These are phyloP conservation scores for Astrephomene gubernaculifera DNA, from an alignment of 139 green algal genomes.

Conservation along the genomic window DNA sequence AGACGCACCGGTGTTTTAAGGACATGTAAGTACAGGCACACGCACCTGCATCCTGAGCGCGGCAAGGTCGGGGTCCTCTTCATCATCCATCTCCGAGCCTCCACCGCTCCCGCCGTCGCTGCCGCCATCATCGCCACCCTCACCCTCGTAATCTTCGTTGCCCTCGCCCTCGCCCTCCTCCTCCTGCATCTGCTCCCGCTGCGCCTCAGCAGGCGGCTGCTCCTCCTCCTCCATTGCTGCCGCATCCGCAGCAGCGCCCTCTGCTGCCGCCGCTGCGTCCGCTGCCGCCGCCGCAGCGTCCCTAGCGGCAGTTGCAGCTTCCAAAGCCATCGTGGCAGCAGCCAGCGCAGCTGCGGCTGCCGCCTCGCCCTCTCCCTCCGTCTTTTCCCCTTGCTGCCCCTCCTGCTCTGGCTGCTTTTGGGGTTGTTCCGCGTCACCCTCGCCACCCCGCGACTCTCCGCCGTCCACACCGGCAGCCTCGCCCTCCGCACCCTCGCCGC, in stretches of 20 bases:
- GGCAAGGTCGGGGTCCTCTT: slow-evolving; percentile 1
- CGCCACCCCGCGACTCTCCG: neutral
- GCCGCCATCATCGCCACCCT: neutral
- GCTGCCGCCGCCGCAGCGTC: neutral
- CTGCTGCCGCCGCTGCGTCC: neutral
- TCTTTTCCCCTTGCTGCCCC: neutral
- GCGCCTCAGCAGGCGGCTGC: neutral
- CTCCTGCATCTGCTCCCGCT: neutral
- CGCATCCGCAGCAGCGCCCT: neutral
- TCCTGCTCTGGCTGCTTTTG: neutral
- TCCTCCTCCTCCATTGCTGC: neutral
- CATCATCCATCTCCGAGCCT: neutral
- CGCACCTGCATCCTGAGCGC: slow-evolving; percentile 11
- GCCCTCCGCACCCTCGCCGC: too few species aligned
- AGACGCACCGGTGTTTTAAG: neutral
- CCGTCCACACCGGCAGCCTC: neutral
- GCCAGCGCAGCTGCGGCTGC: neutral
- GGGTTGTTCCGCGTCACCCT: neutral
- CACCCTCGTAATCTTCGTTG: neutral
- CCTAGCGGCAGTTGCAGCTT: neutral
- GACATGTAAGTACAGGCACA: neutral
- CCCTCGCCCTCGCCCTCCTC: neutral
- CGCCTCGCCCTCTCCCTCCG: neutral
- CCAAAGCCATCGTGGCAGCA: neutral
- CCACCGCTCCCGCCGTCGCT: neutral